Evolutionary conservation across 257 asterid genomes (phyloP).

Genomic region (Solanum corneliomulleri): DNA sequence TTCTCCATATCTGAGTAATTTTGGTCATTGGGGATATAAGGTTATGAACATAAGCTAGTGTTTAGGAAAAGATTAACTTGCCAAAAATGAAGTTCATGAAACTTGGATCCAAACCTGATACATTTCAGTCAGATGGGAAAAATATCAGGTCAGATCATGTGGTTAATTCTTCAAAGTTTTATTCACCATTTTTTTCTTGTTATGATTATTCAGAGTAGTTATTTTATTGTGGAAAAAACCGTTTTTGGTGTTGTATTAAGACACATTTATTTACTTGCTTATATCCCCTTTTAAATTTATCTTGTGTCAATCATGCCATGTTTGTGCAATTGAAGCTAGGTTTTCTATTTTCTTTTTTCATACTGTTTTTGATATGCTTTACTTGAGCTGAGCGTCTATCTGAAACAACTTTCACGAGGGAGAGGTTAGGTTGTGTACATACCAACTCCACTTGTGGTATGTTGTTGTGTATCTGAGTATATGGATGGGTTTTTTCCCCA

Average conservation of each 20-base stretch:
- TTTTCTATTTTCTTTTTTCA: background rate
- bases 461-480: background rate
- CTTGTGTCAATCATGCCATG: background rate
- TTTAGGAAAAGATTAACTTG: background rate
- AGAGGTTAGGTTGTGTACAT: background rate
- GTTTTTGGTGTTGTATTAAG: background rate
- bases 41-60: background rate
- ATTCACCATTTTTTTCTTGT: background rate
- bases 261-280: background rate
- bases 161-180: background rate
- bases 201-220: background rate
- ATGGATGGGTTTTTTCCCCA: background rate
- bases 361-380: background rate
- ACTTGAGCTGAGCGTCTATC: background rate
- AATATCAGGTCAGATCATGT: conserved; percentile 57
- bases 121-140: conserved; percentile 68
- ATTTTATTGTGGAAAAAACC: background rate
- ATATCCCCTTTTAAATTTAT: background rate
- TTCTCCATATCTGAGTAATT: background rate
- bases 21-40: background rate
- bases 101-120: conserved; percentile 94
- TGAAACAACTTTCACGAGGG: background rate
- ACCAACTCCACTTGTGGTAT: background rate
- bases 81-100: conserved; percentile 90
- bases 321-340: background rate